Conservation (phyloP, 75 land plant genomes). For the Chamaecyparis obtusa region DNA sequence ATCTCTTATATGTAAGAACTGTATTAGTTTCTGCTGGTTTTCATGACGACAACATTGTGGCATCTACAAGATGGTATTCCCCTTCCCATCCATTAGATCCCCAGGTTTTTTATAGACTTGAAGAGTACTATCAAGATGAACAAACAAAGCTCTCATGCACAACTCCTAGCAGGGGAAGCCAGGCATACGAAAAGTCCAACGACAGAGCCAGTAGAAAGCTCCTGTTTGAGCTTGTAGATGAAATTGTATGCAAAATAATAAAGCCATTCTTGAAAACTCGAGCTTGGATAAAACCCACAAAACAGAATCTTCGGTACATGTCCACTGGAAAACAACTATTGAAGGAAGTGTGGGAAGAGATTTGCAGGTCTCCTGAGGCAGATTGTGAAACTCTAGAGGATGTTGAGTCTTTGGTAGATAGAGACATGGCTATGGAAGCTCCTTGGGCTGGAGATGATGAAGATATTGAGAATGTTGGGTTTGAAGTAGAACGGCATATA, state of each 20-base stretch:
- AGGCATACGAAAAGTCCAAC: neutral
- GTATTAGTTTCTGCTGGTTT: conserved; percentile 4
- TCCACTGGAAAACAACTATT: conserved; percentile 15
- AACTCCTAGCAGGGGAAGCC: neutral
- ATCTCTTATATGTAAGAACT: neutral
- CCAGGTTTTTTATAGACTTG: conserved; percentile 31
- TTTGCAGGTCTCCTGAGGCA: conserved; percentile 16
- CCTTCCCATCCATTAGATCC: conserved; percentile 41
- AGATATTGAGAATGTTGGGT: conserved; percentile 4
- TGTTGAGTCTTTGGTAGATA: conserved; percentile 16
- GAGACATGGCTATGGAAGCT: conserved; percentile 11
- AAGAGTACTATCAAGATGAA: conserved; percentile 12
- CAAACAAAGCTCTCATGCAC: neutral
- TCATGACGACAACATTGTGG: neutral
- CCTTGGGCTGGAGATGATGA: conserved; percentile 3
- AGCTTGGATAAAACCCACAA: conserved; percentile 9
- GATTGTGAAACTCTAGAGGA: conserved; percentile 24
- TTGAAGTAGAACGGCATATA: neutral
- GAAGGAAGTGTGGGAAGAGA: conserved; percentile 21
- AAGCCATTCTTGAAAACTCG: conserved; percentile 8
- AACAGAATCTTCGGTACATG: neutral
- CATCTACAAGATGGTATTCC: conserved; percentile 17
- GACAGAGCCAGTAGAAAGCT: conserved; percentile 28
- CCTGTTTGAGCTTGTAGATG: conserved; percentile 38
- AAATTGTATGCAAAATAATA: conserved; percentile 20